Conservation (phyloP, 352 stramenopile genomes). For the Globisporangium okanoganense region DNA sequence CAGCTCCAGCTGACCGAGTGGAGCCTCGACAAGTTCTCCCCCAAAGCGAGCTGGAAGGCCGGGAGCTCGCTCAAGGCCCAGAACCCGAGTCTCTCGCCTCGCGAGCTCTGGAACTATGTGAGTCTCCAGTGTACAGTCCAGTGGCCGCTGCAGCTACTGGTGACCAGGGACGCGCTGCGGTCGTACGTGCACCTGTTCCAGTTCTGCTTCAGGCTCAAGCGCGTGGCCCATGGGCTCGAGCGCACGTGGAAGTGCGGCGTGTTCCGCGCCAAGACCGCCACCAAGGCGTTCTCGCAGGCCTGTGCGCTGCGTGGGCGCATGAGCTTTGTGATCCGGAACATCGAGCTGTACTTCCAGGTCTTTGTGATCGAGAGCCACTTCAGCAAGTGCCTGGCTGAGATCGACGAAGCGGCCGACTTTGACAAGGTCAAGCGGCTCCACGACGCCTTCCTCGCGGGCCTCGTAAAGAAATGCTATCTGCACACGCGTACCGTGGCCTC, state of each 20-base stretch:
- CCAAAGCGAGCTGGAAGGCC: slow-evolving; percentile 28
- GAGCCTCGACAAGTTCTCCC: slow-evolving; percentile 51
- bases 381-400: slow-evolving; percentile 46
- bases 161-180: slow-evolving; percentile 45
- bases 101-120: slow-evolving; percentile 59
- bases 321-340: slow-evolving; percentile 70
- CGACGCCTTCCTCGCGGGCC: slow-evolving; percentile 56
- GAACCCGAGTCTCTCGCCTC: slow-evolving; percentile 36
- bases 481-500: slow-evolving; percentile 56
- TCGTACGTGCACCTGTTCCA: slow-evolving; percentile 74
- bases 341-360: slow-evolving; percentile 76
- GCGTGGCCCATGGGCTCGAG: slow-evolving; percentile 60
- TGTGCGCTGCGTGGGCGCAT: slow-evolving; percentile 55
- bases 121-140: slow-evolving; percentile 42
- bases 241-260: slow-evolving; percentile 51
- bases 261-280: slow-evolving; percentile 26
- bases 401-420: slow-evolving; percentile 50
- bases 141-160: slow-evolving; percentile 69
- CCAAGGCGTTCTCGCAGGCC: slow-evolving; percentile 13
- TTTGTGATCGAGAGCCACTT: slow-evolving; percentile 73
- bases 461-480: slow-evolving; percentile 72
- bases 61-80: slow-evolving; percentile 24
- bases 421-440: slow-evolving; percentile 69
- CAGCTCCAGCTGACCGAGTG: slow-evolving; percentile 36
- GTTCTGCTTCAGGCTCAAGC: slow-evolving; percentile 79